Percentiles rank a stretch among this genome's conserved stretches.
These are phyloP conservation scores for Cryptomeria japonica DNA, from an alignment of 75 land plant genomes.

Conservation along the genomic window DNA sequence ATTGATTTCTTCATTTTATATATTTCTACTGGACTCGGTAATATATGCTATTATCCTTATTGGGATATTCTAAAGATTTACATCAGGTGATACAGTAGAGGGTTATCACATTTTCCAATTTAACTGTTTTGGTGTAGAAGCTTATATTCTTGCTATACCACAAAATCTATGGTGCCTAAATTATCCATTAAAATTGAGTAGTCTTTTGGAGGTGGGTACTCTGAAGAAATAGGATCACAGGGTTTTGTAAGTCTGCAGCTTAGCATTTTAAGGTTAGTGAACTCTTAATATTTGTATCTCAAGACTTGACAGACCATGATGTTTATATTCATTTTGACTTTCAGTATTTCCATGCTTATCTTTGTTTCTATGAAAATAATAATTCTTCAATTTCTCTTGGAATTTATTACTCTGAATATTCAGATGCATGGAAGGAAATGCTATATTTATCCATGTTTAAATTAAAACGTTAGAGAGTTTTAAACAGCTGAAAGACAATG, in stretches of 20 bases:
- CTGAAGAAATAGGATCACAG: too few species aligned
- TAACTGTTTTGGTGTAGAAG: too few species aligned
- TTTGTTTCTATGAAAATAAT: background rate
- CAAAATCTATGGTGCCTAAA: background rate
- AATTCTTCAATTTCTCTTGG: background rate
- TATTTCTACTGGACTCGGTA: too few species aligned
- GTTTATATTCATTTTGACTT: background rate
- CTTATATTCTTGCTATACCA: background rate
- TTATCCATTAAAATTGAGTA: background rate
- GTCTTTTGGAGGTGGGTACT: background rate
- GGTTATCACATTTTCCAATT: too few species aligned
- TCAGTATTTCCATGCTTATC: background rate
- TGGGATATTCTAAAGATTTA: too few species aligned
- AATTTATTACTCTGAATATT: background rate
- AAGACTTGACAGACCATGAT: background rate
- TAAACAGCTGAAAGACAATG: background rate
- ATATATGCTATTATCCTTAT: too few species aligned
- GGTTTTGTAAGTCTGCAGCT: too few species aligned
- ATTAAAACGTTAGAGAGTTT: background rate
- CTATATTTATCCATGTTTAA: background rate
- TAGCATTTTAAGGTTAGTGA: too few species aligned
- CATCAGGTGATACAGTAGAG: too few species aligned
- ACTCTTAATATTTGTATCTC: too few species aligned
- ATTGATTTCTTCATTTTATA: too few species aligned
- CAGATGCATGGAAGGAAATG: background rate